Evolutionary conservation across 1,284 basidiomycete species (phyloP).

Genomic region (Vanrija sp.): DNA sequence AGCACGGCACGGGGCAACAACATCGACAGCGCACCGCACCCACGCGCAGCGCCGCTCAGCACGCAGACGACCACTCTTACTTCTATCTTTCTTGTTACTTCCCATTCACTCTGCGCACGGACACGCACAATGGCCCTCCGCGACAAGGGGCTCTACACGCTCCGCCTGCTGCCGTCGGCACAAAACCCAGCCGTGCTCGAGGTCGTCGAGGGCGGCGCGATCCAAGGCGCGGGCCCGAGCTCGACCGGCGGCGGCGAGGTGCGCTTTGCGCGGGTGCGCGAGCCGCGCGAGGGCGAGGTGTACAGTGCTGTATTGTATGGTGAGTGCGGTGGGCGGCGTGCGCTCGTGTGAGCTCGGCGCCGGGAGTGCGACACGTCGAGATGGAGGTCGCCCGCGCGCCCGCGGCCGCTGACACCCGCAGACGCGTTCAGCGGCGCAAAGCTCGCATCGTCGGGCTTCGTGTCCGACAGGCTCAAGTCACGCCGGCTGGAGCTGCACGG

Average conservation of each 20-base stretch:
- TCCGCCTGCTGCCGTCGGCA: conserved; percentile 22
- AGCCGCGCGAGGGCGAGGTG: conserved; percentile 27
- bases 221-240: background rate
- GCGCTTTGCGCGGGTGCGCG: conserved; percentile 33
- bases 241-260: conserved; percentile 11
- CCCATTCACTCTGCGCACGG: background rate
- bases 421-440: conserved; percentile 40
- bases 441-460: conserved; percentile 36
- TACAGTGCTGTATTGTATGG: conserved; percentile 38
- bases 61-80: background rate
- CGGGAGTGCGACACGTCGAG: too few species aligned
- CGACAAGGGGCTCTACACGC: conserved; percentile 37
- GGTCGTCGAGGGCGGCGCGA: conserved; percentile 23
- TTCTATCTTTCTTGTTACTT: background rate
- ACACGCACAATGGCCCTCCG: conserved; percentile 34
- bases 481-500: conserved; percentile 43
- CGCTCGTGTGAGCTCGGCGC: background rate
- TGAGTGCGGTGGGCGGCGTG: conserved; percentile 13
- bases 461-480: conserved; percentile 32
- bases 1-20: too few species aligned
- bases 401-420: conserved; percentile 1
- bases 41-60: too few species aligned
- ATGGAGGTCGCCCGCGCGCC: background rate
- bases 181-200: conserved; percentile 25
- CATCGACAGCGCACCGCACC: too few species aligned